phyloP scores from a whole-genome alignment of 202 grass and related monocot genomes.

The Alloteropsis angusta region DNA sequence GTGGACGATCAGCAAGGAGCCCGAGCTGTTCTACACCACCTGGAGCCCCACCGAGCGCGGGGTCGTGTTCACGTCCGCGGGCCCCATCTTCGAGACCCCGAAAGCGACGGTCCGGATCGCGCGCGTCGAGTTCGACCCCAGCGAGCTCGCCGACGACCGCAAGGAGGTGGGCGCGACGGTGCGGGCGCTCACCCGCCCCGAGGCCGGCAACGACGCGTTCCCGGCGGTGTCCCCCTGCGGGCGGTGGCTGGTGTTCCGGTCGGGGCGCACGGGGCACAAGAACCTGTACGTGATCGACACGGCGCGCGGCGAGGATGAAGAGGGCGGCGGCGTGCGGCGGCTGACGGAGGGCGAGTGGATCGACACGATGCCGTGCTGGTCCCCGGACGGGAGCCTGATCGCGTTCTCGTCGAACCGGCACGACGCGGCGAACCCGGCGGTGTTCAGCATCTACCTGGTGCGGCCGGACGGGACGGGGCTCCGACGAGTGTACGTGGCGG shows the following conservation, averaged over 20 bases:
- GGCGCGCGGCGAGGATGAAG: conserved; percentile 34
- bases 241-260: conserved; percentile 65
- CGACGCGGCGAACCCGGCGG: conserved; percentile 40
- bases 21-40: conserved; percentile 54
- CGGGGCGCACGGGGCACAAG: conserved; percentile 77
- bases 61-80: conserved; percentile 61
- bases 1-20: conserved; percentile 44
- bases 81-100: conserved; percentile 73
- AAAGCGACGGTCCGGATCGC: conserved; percentile 73
- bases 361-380: conserved; percentile 95
- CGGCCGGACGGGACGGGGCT: conserved; percentile 51
- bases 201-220: conserved; percentile 82
- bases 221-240: conserved; percentile 73
- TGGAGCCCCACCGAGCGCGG: conserved; percentile 65
- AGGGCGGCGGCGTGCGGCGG: not conserved
- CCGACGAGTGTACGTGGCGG: conserved; percentile 57
- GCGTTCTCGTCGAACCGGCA: conserved; percentile 93
- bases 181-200: conserved; percentile 42
- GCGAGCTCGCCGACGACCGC: conserved; percentile 24
- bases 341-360: conserved; percentile 78
- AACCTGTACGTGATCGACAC: conserved; percentile 80
- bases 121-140: conserved; percentile 52
- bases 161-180: conserved; percentile 21
- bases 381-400: conserved; percentile 62
- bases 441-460: conserved; percentile 78